These are phyloP conservation scores for Cryptosporidium ryanae DNA, from an alignment of 169 alveolate genomes.

Conservation along the genomic window DNA sequence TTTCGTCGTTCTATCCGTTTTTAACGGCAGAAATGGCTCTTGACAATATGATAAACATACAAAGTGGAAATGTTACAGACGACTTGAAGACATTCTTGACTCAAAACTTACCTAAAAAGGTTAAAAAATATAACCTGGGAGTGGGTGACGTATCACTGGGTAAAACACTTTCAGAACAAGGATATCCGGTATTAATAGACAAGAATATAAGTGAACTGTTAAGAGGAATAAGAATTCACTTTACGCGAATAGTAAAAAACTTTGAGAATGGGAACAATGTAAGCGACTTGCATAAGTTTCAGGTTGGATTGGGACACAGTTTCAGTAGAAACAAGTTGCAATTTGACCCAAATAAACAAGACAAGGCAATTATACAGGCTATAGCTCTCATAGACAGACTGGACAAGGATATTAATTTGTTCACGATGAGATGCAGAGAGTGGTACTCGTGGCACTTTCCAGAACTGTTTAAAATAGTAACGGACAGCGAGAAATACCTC, in stretches of 20 bases:
- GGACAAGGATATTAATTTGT: constrained; percentile 95
- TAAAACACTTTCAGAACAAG: constrained; percentile 82
- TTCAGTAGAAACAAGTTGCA: constrained; percentile 93
- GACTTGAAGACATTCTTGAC: constrained; percentile 86
- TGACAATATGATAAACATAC: constrained; percentile 89
- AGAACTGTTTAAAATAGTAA: constrained; percentile 95
- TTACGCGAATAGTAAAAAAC: constrained; percentile 80
- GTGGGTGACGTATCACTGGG: constrained; percentile 88
- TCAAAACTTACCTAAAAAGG: constrained; percentile 89
- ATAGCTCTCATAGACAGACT: constrained; percentile 95
- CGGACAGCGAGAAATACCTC: constrained; percentile 94
- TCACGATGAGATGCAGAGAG: constrained; percentile 96
- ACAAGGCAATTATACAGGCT: constrained; percentile 96
- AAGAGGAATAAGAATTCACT: constrained; percentile 91
- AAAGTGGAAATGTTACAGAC: constrained; percentile 86
- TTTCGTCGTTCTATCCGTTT: constrained; percentile 92
- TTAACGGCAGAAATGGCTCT: constrained; percentile 92
- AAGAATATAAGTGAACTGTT: constrained; percentile 85
- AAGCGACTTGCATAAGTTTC: constrained; percentile 88
- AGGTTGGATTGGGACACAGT: constrained; percentile 95
- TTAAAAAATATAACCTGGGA: constrained; percentile 83
- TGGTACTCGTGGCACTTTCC: constrained; percentile 99
- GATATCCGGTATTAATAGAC: constrained; percentile 83
- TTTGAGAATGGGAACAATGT: constrained; percentile 72
- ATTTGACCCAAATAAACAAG: constrained; percentile 96